Evolutionary conservation across 805 yeast species (phyloP), one percentile per base, ranked within the genome.

Genomic region (Saturnispora saitoi): DNA sequence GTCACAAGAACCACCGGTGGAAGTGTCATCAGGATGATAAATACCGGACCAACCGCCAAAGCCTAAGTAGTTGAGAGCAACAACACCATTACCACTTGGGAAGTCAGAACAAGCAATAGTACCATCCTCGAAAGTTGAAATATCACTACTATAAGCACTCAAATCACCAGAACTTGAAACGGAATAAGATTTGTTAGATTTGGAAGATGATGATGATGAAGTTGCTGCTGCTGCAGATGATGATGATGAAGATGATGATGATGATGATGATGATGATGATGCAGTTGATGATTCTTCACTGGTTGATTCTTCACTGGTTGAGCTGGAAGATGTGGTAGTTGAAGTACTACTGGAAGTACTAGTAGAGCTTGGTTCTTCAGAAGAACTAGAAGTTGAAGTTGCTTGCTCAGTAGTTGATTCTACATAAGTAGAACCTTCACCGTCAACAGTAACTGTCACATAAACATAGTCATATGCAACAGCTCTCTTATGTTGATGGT

Each of bases 71-170:
- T 81, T 83, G 42, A 86, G 70, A 29, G 86, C 67, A 60, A 88
- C 71, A 51, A 88, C 95, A 75, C 95, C 95, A 61, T 85, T 76
- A 53, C 93, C 95, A 45, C 78, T 63, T 64, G 91, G 95, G 77
- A 88, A 83, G 48, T 70, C 65, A 51, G 73, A 65, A 73, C 96
- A 88, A 51, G 73, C 66, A 60, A 79, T 62, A 37, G 68, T 72
- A 64, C 95, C 95, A 63, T 88, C 95, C 61, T 71, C 68, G 69
- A 93, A 91, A 45, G 69, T 17, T 20, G 38, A 34, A 22, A 34
- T 34, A 12, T 14, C 4, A 12, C 17, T 22, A 17, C 19, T 20
- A 5, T 34, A 34, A 20, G 38, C 20, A 15, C 20, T n/a, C 6
- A 34, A 68, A 40, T 65, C 69, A 49, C 73, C 54, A 59, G 96